These are phyloP conservation scores for Boletus patriciae DNA, from an alignment of 768 basidiomycete species.

Conservation along the genomic window DNA sequence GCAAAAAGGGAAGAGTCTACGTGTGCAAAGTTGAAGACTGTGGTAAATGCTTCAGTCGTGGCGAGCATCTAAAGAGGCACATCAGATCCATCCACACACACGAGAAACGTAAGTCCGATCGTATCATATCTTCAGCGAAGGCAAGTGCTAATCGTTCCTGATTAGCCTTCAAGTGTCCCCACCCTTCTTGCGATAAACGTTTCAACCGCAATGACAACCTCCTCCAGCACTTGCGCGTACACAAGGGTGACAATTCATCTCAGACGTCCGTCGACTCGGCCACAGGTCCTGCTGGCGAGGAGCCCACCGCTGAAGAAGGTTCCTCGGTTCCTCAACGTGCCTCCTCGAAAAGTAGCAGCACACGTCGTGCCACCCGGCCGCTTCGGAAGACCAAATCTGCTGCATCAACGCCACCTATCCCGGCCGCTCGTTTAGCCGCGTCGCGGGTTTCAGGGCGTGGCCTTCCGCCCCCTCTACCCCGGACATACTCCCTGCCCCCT, in stretches of 20 bases:
- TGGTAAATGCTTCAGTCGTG: constrained; percentile 70
- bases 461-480: constrained; percentile 32
- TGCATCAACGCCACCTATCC: constrained; percentile 36
- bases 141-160: constrained; percentile 25
- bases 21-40: constrained; percentile 69
- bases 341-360: constrained; percentile 20
- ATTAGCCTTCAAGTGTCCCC: constrained; percentile 72
- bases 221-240: constrained; percentile 74
- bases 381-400: constrained; percentile 38
- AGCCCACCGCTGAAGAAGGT: constrained; percentile 18
- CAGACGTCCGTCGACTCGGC: constrained; percentile 35
- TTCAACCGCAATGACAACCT: constrained; percentile 83
- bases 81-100: constrained; percentile 73
- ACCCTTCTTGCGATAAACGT: constrained; percentile 63
- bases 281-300: constrained; percentile 27
- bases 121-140: constrained; percentile 16
- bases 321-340: constrained; percentile 26
- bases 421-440: constrained; percentile 34
- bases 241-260: constrained; percentile 44
- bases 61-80: constrained; percentile 76
- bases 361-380: constrained; percentile 33
- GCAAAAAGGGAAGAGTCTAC: constrained; percentile 43
- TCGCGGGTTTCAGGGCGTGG: constrained; percentile 33
- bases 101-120: constrained; percentile 64
- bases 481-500: constrained; percentile 35